Evolutionary conservation across 805 yeast species (phyloP), one percentile per base, ranked within the genome.

Genomic region (Wilhelminamyces savonicus): DNA sequence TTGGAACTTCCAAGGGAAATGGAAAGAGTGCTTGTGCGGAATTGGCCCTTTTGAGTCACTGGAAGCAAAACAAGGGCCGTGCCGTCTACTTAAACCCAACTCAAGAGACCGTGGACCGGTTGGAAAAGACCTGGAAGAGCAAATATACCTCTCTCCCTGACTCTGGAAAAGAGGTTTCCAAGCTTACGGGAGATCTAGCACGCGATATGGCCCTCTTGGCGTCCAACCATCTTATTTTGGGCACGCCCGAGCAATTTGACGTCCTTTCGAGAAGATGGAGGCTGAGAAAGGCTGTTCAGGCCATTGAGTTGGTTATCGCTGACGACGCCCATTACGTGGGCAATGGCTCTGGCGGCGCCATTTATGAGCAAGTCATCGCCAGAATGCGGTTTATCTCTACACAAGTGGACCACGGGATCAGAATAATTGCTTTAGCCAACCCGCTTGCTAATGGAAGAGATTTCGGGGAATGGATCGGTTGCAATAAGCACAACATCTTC

Each of bases 401-500:
- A 2, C 92, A 84, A 40, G 48, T 79, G n/a, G 82, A 78, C 20
- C 62, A 56, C 3, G 39, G 31, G 2, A 49, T 62, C 1, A 59
- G 97, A 39, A 52, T 87, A 16, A 71, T 90, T n/a, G 88, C 76
- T 0, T 57, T 90, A 15, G 66, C 83, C 1, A 66, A 76, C 1
- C 75, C 94, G 2, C 51, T 90, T 23, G 76, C 92, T 0, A 82
- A 79, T 46, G 83, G 82, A 3, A 66, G 74, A 29, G 95, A 85
- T 40, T 55, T 88, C 34, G 90, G 83, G 1, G 84, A 80, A 31
- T 92, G 97, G 96, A 54, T 92, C 17, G 94, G 92, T 2, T 78
- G 82, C 16, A 43, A 68, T 1, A 79, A 76, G 43, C 59, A 54
- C 13, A 65, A 75, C 28, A 65, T 78, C 5, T 85, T 66, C 60